These are phyloP conservation scores for Microthlaspi erraticum DNA, from an alignment of 345 rosid genomes.

Conservation along the genomic window DNA sequence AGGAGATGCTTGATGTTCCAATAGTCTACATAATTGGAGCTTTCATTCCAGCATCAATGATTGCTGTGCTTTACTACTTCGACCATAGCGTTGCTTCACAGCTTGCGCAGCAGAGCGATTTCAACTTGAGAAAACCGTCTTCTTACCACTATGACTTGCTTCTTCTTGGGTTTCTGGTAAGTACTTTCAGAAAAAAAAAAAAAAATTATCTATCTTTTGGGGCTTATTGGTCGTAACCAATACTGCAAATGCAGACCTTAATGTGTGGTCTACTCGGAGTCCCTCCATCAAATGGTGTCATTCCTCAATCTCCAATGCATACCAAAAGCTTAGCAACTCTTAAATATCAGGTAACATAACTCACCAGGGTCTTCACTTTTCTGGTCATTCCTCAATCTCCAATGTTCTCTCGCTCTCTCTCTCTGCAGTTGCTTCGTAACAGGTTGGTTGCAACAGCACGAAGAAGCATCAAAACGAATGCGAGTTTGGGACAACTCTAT, in stretches of 20 bases:
- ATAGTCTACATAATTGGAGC: conserved; percentile 85
- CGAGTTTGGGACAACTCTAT: conserved; percentile 80
- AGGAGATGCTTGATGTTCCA: conserved; percentile 91
- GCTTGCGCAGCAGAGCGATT: conserved; percentile 93
- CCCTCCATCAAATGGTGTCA: conserved; percentile 97
- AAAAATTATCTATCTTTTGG: background rate
- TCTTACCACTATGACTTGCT: conserved; percentile 91
- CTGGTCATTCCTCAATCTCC: no score
- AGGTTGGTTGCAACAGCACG: conserved; percentile 73
- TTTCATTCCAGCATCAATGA: conserved; percentile 94
- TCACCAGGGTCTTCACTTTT: conserved; percentile 5
- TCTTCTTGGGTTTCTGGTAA: conserved; percentile 84
- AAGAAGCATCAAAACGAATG: conserved; percentile 65
- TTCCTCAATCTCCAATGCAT: conserved; percentile 99
- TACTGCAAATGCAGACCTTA: conserved; percentile 57
- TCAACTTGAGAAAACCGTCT: conserved; percentile 90
- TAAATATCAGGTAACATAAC: conserved; percentile 74
- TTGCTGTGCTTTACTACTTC: conserved; percentile 92
- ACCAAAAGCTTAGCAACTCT: conserved; percentile 93
- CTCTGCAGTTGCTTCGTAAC: conserved; percentile 78
- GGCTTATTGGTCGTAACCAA: background rate
- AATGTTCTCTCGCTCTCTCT: no score
- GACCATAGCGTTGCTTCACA: conserved; percentile 99
- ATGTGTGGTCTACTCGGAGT: conserved; percentile 91
- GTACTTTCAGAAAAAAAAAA: conserved; percentile 6